Evolutionary conservation across 192 early-diverging fungal genomes (phyloP).

Genomic region (Coemansia sp.): DNA sequence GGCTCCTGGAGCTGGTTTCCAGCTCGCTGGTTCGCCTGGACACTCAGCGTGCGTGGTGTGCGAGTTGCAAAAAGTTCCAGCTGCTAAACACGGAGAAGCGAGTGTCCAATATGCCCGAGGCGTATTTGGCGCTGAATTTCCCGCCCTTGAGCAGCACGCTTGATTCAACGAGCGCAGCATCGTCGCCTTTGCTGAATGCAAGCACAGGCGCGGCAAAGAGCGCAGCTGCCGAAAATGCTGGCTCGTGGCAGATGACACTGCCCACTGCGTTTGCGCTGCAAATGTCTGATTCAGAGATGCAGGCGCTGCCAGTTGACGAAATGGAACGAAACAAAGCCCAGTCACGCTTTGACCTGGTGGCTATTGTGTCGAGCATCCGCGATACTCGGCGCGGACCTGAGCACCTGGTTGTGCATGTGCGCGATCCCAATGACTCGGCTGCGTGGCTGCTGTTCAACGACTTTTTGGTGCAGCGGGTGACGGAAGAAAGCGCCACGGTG

Average conservation of each 20-base stretch:
- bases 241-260: conserved; percentile 34
- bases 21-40: conserved; percentile 22
- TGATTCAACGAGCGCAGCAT: not conserved
- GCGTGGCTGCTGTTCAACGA: conserved; percentile 94
- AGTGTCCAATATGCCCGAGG: conserved; percentile 65
- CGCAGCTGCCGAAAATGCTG: not conserved
- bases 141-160: conserved; percentile 28
- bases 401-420: conserved; percentile 50
- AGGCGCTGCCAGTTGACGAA: conserved; percentile 2
- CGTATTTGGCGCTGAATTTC: conserved; percentile 77
- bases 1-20: conserved; percentile 29
- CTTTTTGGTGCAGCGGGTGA: conserved; percentile 81
- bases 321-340: not conserved
- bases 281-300: not conserved
- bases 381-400: conserved; percentile 38
- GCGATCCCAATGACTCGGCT: conserved; percentile 15
- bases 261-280: conserved; percentile 21
- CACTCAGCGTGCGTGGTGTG: conserved; percentile 75
- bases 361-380: conserved; percentile 47
- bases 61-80: conserved; percentile 79
- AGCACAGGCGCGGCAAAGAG: not conserved
- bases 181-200: conserved; percentile 1
- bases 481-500: conserved; percentile 17
- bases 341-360: conserved; percentile 21
- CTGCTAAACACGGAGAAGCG: conserved; percentile 71